Conservation (phyloP, 345 rosid species). For the Linum lewisii region DNA sequence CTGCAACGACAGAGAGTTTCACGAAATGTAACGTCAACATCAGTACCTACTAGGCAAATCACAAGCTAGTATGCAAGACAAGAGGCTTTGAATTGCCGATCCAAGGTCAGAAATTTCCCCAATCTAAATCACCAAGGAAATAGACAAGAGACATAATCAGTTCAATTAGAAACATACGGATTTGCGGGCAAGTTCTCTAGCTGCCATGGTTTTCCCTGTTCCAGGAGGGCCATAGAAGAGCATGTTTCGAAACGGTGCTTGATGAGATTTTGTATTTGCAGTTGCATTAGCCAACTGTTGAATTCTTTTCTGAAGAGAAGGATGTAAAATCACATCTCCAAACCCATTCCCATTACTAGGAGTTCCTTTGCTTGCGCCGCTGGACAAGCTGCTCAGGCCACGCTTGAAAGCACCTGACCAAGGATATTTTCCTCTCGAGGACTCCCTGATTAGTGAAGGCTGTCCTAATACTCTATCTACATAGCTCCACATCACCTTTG, state of each 20-base stretch:
- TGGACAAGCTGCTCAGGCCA: constrained; percentile 32
- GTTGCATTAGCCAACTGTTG: constrained; percentile 81
- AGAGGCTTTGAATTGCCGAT: too few relatives aligned
- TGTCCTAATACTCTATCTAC: constrained; percentile 96
- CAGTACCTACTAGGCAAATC: too few relatives aligned
- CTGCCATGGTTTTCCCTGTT: constrained; percentile 99
- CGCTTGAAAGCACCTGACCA: constrained; percentile 74
- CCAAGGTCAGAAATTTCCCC: too few relatives aligned
- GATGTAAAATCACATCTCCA: constrained; percentile 91
- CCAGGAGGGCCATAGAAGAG: constrained; percentile 99
- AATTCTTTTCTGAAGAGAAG: constrained; percentile 77
- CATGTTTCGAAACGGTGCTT: constrained; percentile 93
- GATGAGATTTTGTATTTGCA: constrained; percentile 91
- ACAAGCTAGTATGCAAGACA: too few relatives aligned
- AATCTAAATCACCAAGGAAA: not conserved
- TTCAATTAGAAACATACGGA: constrained; percentile 49
- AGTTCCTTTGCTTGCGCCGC: constrained; percentile 28
- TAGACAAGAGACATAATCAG: not conserved
- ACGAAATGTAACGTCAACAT: too few relatives aligned
- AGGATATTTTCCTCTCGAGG: constrained; percentile 96
- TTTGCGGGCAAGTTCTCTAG: constrained; percentile 78
- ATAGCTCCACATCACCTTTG: constrained; percentile 93
- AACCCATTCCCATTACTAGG: constrained; percentile 60
- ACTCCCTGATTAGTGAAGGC: constrained; percentile 91
- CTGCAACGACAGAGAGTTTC: constrained; percentile 31